These are phyloP conservation scores for Yamadazyma trypodendri DNA, from an alignment of 1,139 yeast species.

Conservation along the genomic window DNA sequence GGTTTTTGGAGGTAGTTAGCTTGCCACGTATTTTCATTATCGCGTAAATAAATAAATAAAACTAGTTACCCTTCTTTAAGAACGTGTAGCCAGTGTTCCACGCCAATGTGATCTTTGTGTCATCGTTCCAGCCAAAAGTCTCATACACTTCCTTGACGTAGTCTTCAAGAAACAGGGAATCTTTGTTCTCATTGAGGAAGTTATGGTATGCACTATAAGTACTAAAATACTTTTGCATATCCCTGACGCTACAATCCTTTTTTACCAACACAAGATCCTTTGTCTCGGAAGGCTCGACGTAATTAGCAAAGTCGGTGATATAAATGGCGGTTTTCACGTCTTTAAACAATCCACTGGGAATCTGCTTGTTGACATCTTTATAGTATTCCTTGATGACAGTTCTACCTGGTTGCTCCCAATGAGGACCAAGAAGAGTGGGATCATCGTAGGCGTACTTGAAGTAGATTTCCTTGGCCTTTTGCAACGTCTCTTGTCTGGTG, in stretches of 20 bases:
- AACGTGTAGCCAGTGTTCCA: constrained; percentile 46
- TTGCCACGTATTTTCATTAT: too few species aligned
- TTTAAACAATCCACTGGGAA: constrained; percentile 29
- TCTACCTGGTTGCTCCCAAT: constrained; percentile 50
- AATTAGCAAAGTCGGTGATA: constrained; percentile 19
- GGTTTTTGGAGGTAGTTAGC: too few species aligned
- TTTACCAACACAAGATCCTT: constrained; percentile 26
- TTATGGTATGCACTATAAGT: constrained; percentile 43
- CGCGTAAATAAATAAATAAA: background rate
- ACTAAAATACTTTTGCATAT: constrained; percentile 28
- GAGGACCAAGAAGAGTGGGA: constrained; percentile 36
- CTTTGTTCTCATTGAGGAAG: constrained; percentile 29
- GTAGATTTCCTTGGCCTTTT: constrained; percentile 27
- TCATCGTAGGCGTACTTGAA: constrained; percentile 37
- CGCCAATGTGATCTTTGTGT: constrained; percentile 31
- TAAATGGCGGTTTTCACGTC: constrained; percentile 29
- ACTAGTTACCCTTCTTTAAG: background rate
- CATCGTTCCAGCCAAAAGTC: constrained; percentile 15
- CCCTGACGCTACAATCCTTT: constrained; percentile 21
- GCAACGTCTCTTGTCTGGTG: constrained; percentile 19
- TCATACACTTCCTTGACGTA: constrained; percentile 25
- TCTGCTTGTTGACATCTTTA: constrained; percentile 27
- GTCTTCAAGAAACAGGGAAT: constrained; percentile 21
- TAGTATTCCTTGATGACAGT: constrained; percentile 28
- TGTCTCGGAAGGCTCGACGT: constrained; percentile 15